Evolutionary conservation across 208 protist species (phyloP).

Genomic region (Leishmania braziliensis): DNA sequence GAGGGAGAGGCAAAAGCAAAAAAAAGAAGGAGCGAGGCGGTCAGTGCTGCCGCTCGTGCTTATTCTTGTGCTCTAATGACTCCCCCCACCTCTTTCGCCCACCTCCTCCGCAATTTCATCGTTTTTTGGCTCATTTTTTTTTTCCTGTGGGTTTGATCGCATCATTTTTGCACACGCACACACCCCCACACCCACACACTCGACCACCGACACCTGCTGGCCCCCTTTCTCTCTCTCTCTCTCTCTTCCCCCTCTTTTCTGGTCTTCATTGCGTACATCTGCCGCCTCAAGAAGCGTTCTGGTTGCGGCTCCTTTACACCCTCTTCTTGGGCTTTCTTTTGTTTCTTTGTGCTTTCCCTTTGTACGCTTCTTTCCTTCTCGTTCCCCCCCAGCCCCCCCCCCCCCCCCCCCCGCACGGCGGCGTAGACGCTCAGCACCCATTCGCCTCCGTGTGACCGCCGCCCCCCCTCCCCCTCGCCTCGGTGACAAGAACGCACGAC

Average conservation of each 20-base stretch:
- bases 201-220: too few species aligned
- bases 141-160: too few species aligned
- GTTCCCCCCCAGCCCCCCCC: too few species aligned
- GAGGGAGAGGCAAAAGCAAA: not conserved
- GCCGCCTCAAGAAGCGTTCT: too few species aligned
- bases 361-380: not conserved
- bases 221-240: not conserved
- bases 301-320: not conserved
- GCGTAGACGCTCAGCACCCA: too few species aligned
- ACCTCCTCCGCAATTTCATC: not conserved
- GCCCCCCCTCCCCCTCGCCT: too few species aligned
- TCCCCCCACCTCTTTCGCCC: not conserved
- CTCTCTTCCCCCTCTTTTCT: not conserved
- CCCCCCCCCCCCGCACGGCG: not conserved
- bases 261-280: not conserved
- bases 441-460: too few species aligned
- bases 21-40: not conserved
- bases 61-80: not conserved
- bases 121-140: too few species aligned
- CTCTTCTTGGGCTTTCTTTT: not conserved
- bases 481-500: not conserved
- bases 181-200: not conserved
- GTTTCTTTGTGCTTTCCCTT: not conserved
- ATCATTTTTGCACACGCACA: not conserved
- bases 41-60: too few species aligned